Evolutionary conservation across 179 eudicot genomes (phyloP).

Genomic region (Kewa caespitosa): DNA sequence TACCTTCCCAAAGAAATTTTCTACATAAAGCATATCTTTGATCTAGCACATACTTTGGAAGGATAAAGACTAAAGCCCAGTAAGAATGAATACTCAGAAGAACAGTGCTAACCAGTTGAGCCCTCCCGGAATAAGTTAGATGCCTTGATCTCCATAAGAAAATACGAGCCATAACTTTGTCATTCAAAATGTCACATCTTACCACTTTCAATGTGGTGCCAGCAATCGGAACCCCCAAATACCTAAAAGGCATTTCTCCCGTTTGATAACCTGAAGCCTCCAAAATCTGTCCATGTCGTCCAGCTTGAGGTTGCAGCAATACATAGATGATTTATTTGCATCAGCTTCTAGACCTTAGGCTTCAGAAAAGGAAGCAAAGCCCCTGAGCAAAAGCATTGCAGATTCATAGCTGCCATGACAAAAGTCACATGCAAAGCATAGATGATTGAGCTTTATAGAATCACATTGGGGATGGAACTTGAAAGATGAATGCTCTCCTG

Average conservation of each 20-base stretch:
- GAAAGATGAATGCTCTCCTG: not conserved
- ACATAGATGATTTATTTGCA: not conserved
- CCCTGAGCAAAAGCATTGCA: not conserved
- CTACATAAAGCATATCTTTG: not conserved
- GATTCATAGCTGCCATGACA: not conserved
- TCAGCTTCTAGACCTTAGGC: not conserved
- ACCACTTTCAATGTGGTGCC: not conserved
- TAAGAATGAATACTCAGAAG: not conserved
- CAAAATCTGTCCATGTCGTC: no score
- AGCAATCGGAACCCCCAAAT: not conserved
- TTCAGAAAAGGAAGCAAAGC: not conserved
- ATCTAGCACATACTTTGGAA: not conserved
- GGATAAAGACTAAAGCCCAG: not conserved
- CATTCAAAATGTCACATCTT: not conserved
- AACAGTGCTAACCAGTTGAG: not conserved
- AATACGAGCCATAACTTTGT: not conserved
- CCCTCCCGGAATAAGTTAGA: not conserved
- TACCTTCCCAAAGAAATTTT: not conserved
- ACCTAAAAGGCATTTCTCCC: not conserved
- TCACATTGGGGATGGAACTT: not conserved
- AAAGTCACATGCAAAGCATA: not conserved
- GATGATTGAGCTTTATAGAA: not conserved
- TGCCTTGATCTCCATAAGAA: not conserved
- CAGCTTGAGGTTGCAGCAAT: not conserved
- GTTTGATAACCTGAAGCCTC: no score